Conservation (phyloP, 2,329 filamentous ascomycete species). For the Chaetoscypha palmicola region DNA sequence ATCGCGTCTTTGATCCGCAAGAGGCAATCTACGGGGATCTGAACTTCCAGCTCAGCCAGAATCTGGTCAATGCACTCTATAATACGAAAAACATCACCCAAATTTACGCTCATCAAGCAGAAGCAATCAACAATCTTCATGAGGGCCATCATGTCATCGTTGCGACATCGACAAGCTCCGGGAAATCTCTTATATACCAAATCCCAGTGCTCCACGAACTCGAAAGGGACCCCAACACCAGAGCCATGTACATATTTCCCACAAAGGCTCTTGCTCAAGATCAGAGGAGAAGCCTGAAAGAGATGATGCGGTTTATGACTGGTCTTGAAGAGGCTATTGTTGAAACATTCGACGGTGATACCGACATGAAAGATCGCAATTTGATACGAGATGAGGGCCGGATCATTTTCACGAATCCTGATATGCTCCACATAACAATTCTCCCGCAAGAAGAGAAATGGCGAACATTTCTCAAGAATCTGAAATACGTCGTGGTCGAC, state of each 20-base stretch:
- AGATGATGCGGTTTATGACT: conserved; percentile 74
- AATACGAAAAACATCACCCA: conserved; percentile 81
- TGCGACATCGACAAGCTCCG: conserved; percentile 90
- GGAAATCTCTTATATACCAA: conserved; percentile 97
- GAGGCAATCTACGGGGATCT: conserved; percentile 75
- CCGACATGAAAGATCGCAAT: conserved; percentile 71
- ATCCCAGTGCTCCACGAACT: conserved; percentile 83
- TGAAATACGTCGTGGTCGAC: conserved; percentile 84
- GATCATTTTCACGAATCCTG: conserved; percentile 95
- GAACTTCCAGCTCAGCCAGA: conserved; percentile 79
- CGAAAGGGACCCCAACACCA: conserved; percentile 66
- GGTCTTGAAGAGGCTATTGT: conserved; percentile 69
- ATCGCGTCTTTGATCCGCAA: conserved; percentile 84
- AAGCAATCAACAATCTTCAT: conserved; percentile 83
- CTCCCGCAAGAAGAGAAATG: conserved; percentile 86
- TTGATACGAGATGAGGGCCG: conserved; percentile 78
- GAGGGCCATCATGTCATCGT: conserved; percentile 83
- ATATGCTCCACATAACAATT: conserved; percentile 95
- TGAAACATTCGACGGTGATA: conserved; percentile 95
- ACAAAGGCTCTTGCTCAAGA: conserved; percentile 96
- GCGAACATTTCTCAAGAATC: conserved; percentile 79
- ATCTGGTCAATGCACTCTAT: conserved; percentile 91
- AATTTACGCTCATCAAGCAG: conserved; percentile 86
- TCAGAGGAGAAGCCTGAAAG: conserved; percentile 79
- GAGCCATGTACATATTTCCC: conserved; percentile 97